These are phyloP conservation scores for Galerina marginata DNA, from an alignment of 768 basidiomycete species.

Conservation along the genomic window DNA sequence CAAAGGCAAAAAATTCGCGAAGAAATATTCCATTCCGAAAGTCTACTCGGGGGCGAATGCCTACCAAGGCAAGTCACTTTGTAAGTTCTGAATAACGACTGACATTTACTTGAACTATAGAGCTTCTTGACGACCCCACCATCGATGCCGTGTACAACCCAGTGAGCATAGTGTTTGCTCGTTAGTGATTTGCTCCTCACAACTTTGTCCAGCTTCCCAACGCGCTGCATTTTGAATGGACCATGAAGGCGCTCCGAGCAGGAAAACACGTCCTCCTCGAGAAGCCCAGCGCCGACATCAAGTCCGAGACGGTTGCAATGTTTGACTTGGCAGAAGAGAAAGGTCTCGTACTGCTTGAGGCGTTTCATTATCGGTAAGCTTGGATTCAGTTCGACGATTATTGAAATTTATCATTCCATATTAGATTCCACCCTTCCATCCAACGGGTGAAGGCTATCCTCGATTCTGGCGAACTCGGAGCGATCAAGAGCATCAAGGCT, in stretches of 20 bases:
- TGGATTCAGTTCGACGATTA: too few relatives aligned
- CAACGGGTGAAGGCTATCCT: constrained; percentile 62
- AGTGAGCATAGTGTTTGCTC: too few relatives aligned
- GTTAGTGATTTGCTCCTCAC: too few relatives aligned
- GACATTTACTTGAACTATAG: constrained; percentile 15
- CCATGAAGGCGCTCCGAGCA: constrained; percentile 64
- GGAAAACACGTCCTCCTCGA: constrained; percentile 75
- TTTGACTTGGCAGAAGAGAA: constrained; percentile 45
- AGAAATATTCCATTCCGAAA: constrained; percentile 54
- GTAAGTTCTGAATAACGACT: too few relatives aligned
- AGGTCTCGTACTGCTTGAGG: constrained; percentile 62
- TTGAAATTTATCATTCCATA: too few relatives aligned
- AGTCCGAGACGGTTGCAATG: constrained; percentile 6
- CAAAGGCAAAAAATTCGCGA: constrained; percentile 53
- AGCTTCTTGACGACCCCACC: constrained; percentile 48
- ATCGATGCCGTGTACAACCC: constrained; percentile 49
- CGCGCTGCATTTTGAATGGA: constrained; percentile 71
- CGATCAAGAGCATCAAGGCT: constrained; percentile 48
- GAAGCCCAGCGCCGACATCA: constrained; percentile 49
- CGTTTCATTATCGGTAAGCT: constrained; percentile 48
- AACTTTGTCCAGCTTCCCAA: constrained; percentile 56
- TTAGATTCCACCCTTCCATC: constrained; percentile 62
- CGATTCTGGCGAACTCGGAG: constrained; percentile 60
- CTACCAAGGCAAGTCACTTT: too few relatives aligned
- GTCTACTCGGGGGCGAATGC: constrained; percentile 33